A percentile compares a stretch with the other conserved stretches of the same genome.
Conservation (phyloP, 1,284 basidiomycete genomes). For the Trametes hirsuta region DNA sequence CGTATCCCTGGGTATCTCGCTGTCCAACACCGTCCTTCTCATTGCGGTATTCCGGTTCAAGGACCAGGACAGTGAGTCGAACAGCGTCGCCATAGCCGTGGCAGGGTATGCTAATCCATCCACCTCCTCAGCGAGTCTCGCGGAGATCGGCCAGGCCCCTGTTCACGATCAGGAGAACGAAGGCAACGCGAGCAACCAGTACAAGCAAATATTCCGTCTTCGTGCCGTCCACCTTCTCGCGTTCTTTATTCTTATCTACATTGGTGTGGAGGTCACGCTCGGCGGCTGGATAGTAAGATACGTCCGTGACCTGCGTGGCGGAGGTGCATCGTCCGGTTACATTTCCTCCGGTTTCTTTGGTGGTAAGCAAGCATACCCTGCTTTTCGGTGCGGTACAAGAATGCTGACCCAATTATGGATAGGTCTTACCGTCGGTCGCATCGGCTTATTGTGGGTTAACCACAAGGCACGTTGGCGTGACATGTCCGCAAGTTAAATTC, state of each 20-base stretch:
- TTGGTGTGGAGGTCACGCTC: slow-evolving; percentile 51
- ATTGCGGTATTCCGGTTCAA: slow-evolving; percentile 54
- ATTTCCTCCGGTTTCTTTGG: slow-evolving; percentile 56
- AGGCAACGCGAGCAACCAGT: slow-evolving; percentile 33
- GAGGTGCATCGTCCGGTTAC: slow-evolving; percentile 52
- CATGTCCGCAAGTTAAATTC: background rate
- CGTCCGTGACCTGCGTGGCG: slow-evolving; percentile 45
- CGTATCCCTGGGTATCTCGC: slow-evolving; percentile 57
- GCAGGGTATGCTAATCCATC: background rate
- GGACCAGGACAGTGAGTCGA: slow-evolving; percentile 52
- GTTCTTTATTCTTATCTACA: slow-evolving; percentile 49
- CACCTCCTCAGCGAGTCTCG: slow-evolving; percentile 34
- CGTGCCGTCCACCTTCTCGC: slow-evolving; percentile 46
- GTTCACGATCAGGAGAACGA: slow-evolving; percentile 19
- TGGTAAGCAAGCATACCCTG: slow-evolving; percentile 35
- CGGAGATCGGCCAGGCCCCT: slow-evolving; percentile 37
- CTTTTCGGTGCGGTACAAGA: too few species aligned
- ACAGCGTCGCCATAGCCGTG: background rate
- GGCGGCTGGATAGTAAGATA: slow-evolving; percentile 60
- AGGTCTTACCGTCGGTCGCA: slow-evolving; percentile 49
- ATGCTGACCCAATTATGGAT: too few species aligned
- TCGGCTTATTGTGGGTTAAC: slow-evolving; percentile 54
- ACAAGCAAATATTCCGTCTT: slow-evolving; percentile 43
- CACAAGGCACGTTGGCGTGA: slow-evolving; percentile 39
- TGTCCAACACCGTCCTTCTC: slow-evolving; percentile 48